Evolutionary conservation across 2,329 filamentous ascomycete genomes (phyloP).

Genomic region (Malbranchea cinnamomea): DNA sequence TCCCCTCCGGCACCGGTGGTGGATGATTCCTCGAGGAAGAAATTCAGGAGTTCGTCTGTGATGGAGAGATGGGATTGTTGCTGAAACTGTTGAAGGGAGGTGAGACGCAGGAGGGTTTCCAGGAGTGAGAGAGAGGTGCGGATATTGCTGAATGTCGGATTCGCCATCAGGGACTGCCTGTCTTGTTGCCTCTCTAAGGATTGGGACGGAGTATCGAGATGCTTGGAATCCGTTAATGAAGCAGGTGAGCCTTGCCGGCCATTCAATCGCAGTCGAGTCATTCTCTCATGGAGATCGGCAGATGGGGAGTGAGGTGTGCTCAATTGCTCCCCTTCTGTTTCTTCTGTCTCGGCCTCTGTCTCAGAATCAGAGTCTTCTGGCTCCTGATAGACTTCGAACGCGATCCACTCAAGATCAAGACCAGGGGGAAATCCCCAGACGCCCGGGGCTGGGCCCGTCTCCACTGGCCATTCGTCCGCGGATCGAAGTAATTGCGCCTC

Average conservation of each 20-base stretch:
- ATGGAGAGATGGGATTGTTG: conserved; percentile 81
- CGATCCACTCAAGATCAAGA: conserved; percentile 80
- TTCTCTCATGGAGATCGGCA: conserved; percentile 3
- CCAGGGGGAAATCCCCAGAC: conserved; percentile 53
- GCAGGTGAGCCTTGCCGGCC: too few species aligned
- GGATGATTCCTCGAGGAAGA: conserved; percentile 61
- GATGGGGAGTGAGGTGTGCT: conserved; percentile 10
- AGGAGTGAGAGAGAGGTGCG: conserved; percentile 63
- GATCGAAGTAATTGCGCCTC: conserved; percentile 10
- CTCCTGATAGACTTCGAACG: conserved; percentile 69
- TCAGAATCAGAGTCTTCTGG: conserved; percentile 42
- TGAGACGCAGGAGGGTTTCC: conserved; percentile 74
- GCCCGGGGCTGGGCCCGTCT: conserved; percentile 17
- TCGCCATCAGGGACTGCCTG: conserved; percentile 23
- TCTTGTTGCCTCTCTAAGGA: conserved; percentile 12
- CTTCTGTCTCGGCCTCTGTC: conserved; percentile 24
- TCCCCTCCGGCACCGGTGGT: conserved; percentile 52
- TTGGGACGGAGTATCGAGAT: conserved; percentile 13
- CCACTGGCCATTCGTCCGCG: conserved; percentile 2
- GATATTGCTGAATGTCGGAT: conserved; percentile 39
- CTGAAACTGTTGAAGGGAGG: conserved; percentile 80
- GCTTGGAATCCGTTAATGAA: too few species aligned
- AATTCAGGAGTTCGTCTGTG: conserved; percentile 74
- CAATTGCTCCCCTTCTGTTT: conserved; percentile 18
- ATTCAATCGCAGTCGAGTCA: too few species aligned